Evolutionary conservation across 805 yeast genomes (phyloP).

Genomic region (Starmera dryadoides): DNA sequence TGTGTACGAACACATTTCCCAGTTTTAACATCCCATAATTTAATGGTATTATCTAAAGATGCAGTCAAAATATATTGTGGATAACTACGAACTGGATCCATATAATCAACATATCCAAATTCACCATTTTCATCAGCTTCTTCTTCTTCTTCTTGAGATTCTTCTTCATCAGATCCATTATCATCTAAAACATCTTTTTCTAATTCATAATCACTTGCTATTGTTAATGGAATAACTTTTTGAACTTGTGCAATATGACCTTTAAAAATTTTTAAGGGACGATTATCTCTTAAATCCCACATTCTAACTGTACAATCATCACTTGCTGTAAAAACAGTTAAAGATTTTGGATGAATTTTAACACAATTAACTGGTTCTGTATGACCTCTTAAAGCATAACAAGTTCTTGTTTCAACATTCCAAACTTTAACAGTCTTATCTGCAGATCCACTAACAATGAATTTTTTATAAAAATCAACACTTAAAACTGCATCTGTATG

Average conservation of each 20-base stretch:
- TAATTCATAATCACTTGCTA: constrained; percentile 53
- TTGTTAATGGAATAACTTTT: constrained; percentile 78
- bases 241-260: constrained; percentile 96
- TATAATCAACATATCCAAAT: constrained; percentile 19
- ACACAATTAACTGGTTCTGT: constrained; percentile 89
- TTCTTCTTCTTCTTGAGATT: constrained; percentile 7
- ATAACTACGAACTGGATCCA: constrained; percentile 28
- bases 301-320: constrained; percentile 89
- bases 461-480: constrained; percentile 73
- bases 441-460: constrained; percentile 90
- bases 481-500: constrained; percentile 81
- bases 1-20: constrained; percentile 90
- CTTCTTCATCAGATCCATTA: constrained; percentile 7
- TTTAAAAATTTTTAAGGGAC: constrained; percentile 67
- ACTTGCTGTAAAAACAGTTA: constrained; percentile 76
- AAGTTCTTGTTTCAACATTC: constrained; percentile 92
- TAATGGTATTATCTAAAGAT: constrained; percentile 87
- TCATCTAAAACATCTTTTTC: constrained; percentile 30
- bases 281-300: constrained; percentile 87
- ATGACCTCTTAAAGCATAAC: constrained; percentile 91
- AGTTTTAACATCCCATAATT: constrained; percentile 81
- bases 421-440: constrained; percentile 90
- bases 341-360: constrained; percentile 72
- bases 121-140: constrained; percentile 16
- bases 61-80: constrained; percentile 86